Conservation (phyloP, 164 flowering plant genomes). For the Stephania japonica region DNA sequence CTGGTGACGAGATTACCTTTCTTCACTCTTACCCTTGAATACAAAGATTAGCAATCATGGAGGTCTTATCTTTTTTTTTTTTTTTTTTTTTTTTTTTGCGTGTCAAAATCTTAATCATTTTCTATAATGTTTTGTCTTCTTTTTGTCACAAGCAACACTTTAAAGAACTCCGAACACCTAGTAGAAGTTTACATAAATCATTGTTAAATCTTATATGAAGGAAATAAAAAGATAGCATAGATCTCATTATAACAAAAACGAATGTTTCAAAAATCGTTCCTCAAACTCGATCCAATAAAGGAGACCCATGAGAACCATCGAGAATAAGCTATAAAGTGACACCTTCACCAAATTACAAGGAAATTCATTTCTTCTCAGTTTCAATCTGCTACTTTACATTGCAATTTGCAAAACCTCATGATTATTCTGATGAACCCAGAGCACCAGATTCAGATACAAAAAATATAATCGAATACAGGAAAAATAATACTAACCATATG, state of each 20-base stretch:
- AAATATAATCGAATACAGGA: constrained; percentile 2
- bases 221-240: too few relatives aligned
- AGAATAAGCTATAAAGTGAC: neutral
- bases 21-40: too few relatives aligned
- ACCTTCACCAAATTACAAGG: neutral
- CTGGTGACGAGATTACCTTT: too few relatives aligned
- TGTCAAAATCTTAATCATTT: too few relatives aligned
- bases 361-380: neutral
- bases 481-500: constrained; percentile 60
- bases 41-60: too few relatives aligned
- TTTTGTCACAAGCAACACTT: neutral
- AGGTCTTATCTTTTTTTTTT: too few relatives aligned
- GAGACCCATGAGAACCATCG: neutral
- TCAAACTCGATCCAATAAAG: neutral
- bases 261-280: neutral
- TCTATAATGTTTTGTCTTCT: too few relatives aligned
- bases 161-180: neutral
- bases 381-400: too few relatives aligned
- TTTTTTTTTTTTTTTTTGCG: neutral
- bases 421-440: neutral
- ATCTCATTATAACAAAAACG: too few relatives aligned
- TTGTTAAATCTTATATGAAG: too few relatives aligned
- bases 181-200: neutral
- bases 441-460: neutral
- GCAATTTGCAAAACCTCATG: neutral